Percentiles rank a stretch among this genome's conserved stretches.
phyloP scores from a whole-genome alignment of 2,329 filamentous ascomycete species.

The Rutstroemia sp. region DNA sequence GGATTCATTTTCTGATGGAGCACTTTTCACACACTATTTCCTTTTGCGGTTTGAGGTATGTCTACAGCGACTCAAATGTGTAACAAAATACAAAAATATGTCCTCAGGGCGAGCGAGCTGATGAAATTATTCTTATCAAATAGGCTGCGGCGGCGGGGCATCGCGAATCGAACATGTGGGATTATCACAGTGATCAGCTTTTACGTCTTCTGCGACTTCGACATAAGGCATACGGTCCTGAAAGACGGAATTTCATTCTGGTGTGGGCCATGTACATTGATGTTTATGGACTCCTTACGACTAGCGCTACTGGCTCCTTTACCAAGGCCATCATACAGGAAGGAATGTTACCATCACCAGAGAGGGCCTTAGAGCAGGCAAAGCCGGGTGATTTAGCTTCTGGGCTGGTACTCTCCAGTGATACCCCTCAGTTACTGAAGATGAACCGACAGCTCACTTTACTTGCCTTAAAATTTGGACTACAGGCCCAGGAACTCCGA shows the following conservation, averaged over 20 bases:
- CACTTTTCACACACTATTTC: constrained; percentile 48
- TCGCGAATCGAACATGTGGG: constrained; percentile 43
- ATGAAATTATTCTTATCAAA: constrained; percentile 23
- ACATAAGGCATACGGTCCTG: constrained; percentile 35
- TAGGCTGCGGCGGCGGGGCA: constrained; percentile 36
- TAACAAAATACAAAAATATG: not conserved
- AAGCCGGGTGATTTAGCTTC: not conserved
- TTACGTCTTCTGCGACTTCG: constrained; percentile 42
- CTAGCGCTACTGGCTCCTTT: constrained; percentile 43
- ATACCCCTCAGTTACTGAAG: not conserved
- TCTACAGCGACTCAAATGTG: constrained; percentile 1
- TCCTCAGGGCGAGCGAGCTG: constrained; percentile 12
- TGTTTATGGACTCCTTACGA: constrained; percentile 46
- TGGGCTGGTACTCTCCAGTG: not conserved
- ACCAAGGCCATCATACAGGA: constrained; percentile 37
- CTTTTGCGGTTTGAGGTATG: constrained; percentile 49
- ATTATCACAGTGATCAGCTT: constrained; percentile 45
- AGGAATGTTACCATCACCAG: constrained; percentile 38
- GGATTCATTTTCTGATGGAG: constrained; percentile 48
- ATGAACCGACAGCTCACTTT: constrained; percentile 22
- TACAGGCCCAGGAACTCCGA: constrained; percentile 16
- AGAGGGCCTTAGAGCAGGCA: not conserved
- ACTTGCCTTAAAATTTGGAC: constrained; percentile 18
- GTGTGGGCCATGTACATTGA: constrained; percentile 49
- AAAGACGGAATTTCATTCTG: constrained; percentile 42